These are phyloP conservation scores for Friedmanniomyces endolithicus DNA, from an alignment of 495 filamentous ascomycete genomes.

Conservation along the genomic window DNA sequence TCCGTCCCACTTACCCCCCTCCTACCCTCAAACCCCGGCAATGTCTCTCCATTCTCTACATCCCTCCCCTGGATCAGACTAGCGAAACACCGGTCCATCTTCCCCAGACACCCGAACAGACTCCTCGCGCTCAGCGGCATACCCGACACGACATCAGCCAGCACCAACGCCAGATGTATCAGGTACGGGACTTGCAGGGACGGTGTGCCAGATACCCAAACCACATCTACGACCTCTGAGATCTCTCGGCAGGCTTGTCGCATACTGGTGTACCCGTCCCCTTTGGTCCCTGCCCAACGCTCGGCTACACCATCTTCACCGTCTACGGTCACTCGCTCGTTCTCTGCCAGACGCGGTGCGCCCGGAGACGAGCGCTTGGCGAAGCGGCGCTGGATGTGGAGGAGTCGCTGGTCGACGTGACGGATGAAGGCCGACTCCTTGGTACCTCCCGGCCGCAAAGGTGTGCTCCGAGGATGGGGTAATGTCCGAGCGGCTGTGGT, in stretches of 20 bases:
- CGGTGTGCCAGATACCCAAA: conserved; percentile 75
- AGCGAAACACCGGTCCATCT: conserved; percentile 66
- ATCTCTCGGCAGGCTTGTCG: conserved; percentile 57
- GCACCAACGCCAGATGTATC: conserved; percentile 58
- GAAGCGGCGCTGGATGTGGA: conserved; percentile 54
- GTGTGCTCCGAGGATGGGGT: conserved; percentile 50
- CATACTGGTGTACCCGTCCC: conserved; percentile 53
- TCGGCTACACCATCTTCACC: conserved; percentile 28
- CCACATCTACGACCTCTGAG: conserved; percentile 55
- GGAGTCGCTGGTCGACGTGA: conserved; percentile 51
- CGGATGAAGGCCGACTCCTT: conserved; percentile 68
- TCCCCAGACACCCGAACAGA: conserved; percentile 56
- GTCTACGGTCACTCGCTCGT: neutral
- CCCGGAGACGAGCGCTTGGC: conserved; percentile 53
- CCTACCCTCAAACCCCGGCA: conserved; percentile 51
- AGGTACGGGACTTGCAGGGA: conserved; percentile 73
- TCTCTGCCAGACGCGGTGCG: neutral
- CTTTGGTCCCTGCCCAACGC: conserved; percentile 29
- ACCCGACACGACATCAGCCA: conserved; percentile 49
- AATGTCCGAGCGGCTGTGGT: conserved; percentile 37
- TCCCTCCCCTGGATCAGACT: conserved; percentile 57
- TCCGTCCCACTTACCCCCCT: conserved; percentile 45
- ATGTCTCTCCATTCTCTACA: conserved; percentile 45
- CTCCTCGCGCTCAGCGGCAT: conserved; percentile 54
- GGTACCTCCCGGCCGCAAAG: conserved; percentile 54